Conservation (phyloP, 441 rosid species). For the Populus hybrid region DNA sequence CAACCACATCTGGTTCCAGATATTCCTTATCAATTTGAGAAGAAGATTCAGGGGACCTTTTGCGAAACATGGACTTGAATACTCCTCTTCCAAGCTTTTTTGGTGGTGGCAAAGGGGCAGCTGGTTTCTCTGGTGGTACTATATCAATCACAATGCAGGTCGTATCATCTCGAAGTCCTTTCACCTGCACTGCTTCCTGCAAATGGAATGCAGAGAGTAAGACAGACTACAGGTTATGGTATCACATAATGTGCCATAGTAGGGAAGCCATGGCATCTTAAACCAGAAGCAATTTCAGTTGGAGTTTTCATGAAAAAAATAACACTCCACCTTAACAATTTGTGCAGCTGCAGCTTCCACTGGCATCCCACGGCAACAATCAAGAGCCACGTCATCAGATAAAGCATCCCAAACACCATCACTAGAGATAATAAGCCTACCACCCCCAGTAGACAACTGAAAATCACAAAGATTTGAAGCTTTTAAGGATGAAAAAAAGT, state of each 20-base stretch:
- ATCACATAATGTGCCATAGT: not conserved
- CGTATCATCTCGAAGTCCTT: conserved; percentile 97
- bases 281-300: not conserved
- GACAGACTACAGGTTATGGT: not conserved
- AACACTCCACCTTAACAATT: conserved; percentile 70
- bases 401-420: conserved; percentile 99
- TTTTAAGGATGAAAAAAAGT: not conserved
- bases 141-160: conserved; percentile 95
- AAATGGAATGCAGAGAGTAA: conserved; percentile 18
- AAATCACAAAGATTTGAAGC: conserved; percentile 19
- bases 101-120: conserved; percentile 59
- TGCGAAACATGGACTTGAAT: conserved; percentile 82
- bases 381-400: conserved; percentile 75
- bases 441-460: conserved; percentile 90
- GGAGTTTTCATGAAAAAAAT: not conserved
- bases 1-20: conserved; percentile 73
- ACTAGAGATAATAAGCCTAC: conserved; percentile 87
- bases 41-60: conserved; percentile 67
- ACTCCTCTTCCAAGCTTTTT: conserved; percentile 81
- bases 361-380: conserved; percentile 89
- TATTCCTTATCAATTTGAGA: conserved; percentile 61
- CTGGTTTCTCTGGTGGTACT: conserved; percentile 71
- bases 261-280: not conserved
- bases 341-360: conserved; percentile 92
- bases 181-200: conserved; percentile 79